Evolutionary conservation across 306 rosid species (phyloP).

Genomic region (Rosa rugosa): DNA sequence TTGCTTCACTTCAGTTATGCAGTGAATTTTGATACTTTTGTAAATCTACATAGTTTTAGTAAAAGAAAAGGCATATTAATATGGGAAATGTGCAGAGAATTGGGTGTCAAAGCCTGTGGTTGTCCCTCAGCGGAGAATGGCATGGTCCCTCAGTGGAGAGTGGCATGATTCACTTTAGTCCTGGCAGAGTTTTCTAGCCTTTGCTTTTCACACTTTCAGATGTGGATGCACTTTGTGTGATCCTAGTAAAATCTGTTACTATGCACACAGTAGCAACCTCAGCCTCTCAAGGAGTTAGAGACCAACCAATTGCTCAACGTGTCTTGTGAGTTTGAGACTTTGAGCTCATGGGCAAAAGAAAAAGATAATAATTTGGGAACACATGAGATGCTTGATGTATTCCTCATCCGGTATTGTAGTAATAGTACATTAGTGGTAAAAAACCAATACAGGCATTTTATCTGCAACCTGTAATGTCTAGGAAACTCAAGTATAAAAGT

Average conservation of each 20-base stretch:
- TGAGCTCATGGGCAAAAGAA: no score
- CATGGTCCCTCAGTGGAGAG: background rate
- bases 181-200: background rate
- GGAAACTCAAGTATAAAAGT: background rate
- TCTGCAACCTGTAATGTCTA: background rate
- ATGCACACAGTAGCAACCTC: background rate
- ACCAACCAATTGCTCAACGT: background rate
- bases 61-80: background rate
- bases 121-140: background rate
- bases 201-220: background rate
- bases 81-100: background rate
- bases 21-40: background rate
- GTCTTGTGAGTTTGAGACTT: background rate
- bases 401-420: conserved; percentile 14
- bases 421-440: background rate
- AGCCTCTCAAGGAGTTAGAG: no score
- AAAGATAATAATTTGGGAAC: background rate
- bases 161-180: background rate
- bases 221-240: background rate
- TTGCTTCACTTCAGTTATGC: background rate
- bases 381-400: conserved; percentile 19
- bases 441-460: background rate
- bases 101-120: background rate
- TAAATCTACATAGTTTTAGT: background rate
- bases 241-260: background rate